Evolutionary conservation across 1,284 basidiomycete genomes (phyloP).

Genomic region (Leccinum solheimii): DNA sequence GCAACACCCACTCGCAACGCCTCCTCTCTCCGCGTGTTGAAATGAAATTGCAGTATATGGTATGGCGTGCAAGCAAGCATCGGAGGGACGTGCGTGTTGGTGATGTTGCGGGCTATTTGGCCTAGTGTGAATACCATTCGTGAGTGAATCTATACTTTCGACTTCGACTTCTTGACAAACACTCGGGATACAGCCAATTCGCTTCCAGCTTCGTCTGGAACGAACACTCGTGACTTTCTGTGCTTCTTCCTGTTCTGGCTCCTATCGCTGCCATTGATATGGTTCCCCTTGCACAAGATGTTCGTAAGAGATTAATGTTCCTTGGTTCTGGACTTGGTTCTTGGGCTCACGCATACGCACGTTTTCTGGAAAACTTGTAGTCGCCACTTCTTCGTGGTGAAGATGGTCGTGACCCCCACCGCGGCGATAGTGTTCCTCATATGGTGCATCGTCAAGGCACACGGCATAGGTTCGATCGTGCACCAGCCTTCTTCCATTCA

Average conservation of each 20-base stretch:
- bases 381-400: slow-evolving; percentile 80
- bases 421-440: slow-evolving; percentile 79
- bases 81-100: slow-evolving; percentile 74
- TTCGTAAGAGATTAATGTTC: slow-evolving; percentile 35
- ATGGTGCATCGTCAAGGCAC: slow-evolving; percentile 79
- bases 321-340: slow-evolving; percentile 7
- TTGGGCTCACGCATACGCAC: slow-evolving; percentile 5
- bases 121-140: slow-evolving; percentile 70
- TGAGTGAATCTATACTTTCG: slow-evolving; percentile 35
- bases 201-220: slow-evolving; percentile 69
- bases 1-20: slow-evolving; percentile 29
- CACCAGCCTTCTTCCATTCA: slow-evolving; percentile 64
- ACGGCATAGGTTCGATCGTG: slow-evolving; percentile 81
- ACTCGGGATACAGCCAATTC: slow-evolving; percentile 29
- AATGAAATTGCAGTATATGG: slow-evolving; percentile 54
- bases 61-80: slow-evolving; percentile 83
- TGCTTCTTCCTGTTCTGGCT: slow-evolving; percentile 89
- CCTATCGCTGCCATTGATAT: slow-evolving; percentile 76
- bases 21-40: slow-evolving; percentile 22
- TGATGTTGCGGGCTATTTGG: slow-evolving; percentile 74
- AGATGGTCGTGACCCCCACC: slow-evolving; percentile 71
- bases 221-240: slow-evolving; percentile 69
- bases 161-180: slow-evolving; percentile 10
- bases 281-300: slow-evolving; percentile 82
- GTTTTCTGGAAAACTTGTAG: slow-evolving; percentile 37